A percentile compares a stretch with the other conserved stretches of the same genome.
Evolutionary conservation across 345 rosid species (phyloP).

Genomic region (Barbarea vulgaris): DNA sequence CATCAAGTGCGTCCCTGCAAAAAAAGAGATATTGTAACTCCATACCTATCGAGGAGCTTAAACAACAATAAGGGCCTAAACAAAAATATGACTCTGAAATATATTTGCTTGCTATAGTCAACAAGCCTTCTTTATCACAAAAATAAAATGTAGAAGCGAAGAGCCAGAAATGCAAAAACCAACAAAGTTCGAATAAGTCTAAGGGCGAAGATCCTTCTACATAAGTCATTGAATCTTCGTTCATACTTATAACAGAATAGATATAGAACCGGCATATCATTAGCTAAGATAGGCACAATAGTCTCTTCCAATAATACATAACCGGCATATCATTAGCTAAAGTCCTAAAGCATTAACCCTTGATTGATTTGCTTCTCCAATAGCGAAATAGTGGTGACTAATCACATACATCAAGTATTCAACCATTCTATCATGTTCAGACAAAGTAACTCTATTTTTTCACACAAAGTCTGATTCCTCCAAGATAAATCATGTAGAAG

Average conservation of each 20-base stretch:
- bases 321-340: conserved; percentile 1
- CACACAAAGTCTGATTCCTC: neutral
- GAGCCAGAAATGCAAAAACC: neutral
- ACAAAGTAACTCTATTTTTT: neutral
- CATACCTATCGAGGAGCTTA: neutral
- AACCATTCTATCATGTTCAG: neutral
- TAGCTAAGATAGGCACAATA: neutral
- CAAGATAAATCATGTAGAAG: neutral
- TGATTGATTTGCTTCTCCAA: neutral
- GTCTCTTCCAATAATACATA: neutral
- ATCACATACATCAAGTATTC: neutral
- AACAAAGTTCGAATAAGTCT: neutral
- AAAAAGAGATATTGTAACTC: conserved; percentile 15
- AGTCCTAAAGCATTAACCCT: neutral
- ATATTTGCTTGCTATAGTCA: neutral
- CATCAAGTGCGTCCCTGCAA: conserved; percentile 94
- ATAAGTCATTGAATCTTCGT: neutral
- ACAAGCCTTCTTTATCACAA: neutral
- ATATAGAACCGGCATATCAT: neutral
- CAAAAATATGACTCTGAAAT: neutral
- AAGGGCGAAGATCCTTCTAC: neutral
- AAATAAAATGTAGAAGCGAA: neutral
- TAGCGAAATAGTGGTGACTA: neutral
- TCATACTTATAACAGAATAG: neutral
- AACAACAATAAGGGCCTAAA: conserved; percentile 11